These are phyloP conservation scores for Eucalyptus brandiana DNA, from an alignment of 345 rosid species.

Conservation along the genomic window DNA sequence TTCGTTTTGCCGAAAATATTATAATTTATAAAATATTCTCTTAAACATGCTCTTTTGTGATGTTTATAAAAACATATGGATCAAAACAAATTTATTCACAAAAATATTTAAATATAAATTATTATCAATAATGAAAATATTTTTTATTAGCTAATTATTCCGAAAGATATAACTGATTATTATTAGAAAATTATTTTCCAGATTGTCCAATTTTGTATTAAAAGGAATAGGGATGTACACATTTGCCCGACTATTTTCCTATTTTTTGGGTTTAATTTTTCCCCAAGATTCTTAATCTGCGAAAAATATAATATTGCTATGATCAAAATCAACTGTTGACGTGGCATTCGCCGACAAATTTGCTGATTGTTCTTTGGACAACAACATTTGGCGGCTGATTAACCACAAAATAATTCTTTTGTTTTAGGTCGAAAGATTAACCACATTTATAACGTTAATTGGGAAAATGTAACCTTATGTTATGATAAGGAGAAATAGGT, in stretches of 20 bases:
- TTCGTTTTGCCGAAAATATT: neutral
- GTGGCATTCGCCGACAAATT: neutral
- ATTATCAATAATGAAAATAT: too few species aligned
- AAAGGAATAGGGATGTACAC: neutral
- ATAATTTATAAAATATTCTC: neutral
- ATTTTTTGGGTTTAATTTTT: neutral
- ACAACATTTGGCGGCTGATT: neutral
- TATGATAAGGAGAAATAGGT: neutral
- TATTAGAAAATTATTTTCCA: too few species aligned
- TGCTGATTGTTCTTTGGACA: neutral
- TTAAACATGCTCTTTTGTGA: too few species aligned
- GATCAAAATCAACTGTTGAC: neutral
- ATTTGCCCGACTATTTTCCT: neutral
- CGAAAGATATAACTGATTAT: too few species aligned
- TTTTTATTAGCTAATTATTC: too few species aligned
- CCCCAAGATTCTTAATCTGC: neutral
- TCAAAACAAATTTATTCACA: neutral
- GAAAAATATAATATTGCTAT: neutral
- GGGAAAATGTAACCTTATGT: neutral
- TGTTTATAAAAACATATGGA: neutral
- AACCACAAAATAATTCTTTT: neutral
- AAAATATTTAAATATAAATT: too few species aligned
- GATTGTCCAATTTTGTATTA: rapidly evolving
- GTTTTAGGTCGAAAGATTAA: neutral
- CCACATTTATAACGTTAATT: neutral